Conservation (phyloP, 177 flowering plant genomes). For the Viscum album region DNA sequence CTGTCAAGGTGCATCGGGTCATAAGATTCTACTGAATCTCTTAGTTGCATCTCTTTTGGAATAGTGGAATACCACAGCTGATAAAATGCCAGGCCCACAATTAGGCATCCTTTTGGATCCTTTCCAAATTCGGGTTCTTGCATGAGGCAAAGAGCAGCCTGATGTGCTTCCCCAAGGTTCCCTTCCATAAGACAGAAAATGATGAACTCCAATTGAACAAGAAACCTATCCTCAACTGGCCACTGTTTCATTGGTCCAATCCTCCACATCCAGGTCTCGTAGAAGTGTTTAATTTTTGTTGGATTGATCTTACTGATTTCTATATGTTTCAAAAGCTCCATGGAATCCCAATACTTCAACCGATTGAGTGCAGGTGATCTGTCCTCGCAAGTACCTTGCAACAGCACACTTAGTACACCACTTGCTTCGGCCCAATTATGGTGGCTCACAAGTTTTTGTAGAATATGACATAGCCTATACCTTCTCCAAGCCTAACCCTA, state of each 20-base stretch:
- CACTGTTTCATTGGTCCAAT: no score
- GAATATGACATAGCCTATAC: conserved; percentile 22
- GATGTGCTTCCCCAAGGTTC: conserved; percentile 30
- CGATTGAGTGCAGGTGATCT: conserved; percentile 22
- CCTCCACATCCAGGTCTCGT: no score
- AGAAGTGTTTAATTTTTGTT: no score
- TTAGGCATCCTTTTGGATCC: conserved; percentile 40
- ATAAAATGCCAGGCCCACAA: conserved; percentile 51
- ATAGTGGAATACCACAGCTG: conserved; percentile 49
- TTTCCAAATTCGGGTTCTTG: conserved; percentile 25
- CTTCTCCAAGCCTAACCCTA: conserved; percentile 18
- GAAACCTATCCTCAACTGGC: conserved; percentile 25
- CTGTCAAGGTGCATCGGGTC: conserved; percentile 18
- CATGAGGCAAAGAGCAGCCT: conserved; percentile 39
- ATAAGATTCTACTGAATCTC: conserved; percentile 15
- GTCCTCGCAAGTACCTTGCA: conserved; percentile 36
- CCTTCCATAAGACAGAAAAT: conserved; percentile 33
- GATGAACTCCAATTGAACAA: conserved; percentile 38
- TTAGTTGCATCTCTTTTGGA: conserved; percentile 38
- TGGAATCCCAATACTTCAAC: conserved; percentile 15
- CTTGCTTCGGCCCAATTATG: conserved; percentile 53
- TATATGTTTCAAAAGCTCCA: no score
- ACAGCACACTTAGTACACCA: conserved; percentile 37
- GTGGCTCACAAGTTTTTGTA: conserved; percentile 22
- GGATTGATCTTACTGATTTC: no score